Percentiles rank a stretch among this genome's conserved stretches.
Conservation (phyloP, 2,329 filamentous ascomycete species). For the Xylariaceae sp. region DNA sequence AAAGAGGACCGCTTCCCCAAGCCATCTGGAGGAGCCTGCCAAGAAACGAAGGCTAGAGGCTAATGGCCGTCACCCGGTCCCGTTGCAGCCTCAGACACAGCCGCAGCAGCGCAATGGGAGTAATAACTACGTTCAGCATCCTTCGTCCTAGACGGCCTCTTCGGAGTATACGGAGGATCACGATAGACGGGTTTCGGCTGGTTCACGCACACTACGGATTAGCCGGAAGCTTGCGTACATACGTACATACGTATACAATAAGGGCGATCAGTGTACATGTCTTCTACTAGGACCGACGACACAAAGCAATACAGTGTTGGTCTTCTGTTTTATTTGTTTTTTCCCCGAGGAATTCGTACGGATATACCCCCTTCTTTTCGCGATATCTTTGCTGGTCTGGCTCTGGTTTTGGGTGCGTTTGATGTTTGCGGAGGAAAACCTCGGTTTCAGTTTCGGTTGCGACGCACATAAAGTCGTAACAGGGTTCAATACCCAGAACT, state of each 20-base stretch:
- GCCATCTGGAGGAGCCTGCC: slow-evolving; percentile 10
- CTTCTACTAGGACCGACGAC: too few relatives aligned
- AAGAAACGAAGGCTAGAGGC: slow-evolving; percentile 26
- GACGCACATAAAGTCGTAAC: not conserved
- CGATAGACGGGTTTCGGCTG: not conserved
- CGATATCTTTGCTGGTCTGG: slow-evolving; percentile 2
- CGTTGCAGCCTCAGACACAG: not conserved
- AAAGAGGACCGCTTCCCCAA: slow-evolving; percentile 22
- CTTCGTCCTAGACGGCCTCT: not conserved
- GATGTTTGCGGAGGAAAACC: not conserved
- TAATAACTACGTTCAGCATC: not conserved
- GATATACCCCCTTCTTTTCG: slow-evolving; percentile 21
- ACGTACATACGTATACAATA: not conserved
- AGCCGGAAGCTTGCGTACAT: not conserved
- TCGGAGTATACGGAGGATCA: not conserved
- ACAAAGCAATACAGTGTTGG: too few relatives aligned
- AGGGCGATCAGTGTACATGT: too few relatives aligned
- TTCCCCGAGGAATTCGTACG: not conserved
- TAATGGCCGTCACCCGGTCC: slow-evolving; percentile 28
- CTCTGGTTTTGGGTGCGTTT: not conserved
- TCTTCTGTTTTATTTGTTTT: not conserved
- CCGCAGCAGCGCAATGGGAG: slow-evolving; percentile 2
- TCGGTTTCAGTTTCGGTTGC: not conserved
- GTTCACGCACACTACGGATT: not conserved
- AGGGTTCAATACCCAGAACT: not conserved